Percentiles rank a stretch among this genome's conserved stretches.
Conservation (phyloP, 1,139 yeast genomes). For the Yarrowia galli region DNA sequence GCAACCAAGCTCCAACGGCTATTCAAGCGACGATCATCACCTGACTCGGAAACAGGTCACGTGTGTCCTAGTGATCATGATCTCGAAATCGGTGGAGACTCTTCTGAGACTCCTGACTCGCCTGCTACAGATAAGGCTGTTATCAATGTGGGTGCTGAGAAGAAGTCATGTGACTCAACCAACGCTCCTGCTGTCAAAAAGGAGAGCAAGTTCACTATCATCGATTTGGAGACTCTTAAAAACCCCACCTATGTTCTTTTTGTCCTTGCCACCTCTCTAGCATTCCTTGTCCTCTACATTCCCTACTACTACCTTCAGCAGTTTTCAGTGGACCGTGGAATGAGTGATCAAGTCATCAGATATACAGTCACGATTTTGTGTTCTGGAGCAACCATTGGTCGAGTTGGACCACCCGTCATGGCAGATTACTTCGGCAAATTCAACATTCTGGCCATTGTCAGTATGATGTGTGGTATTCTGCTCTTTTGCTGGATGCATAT, state of each 20-base stretch:
- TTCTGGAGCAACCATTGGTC: conserved; percentile 57
- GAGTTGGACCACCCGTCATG: conserved; percentile 57
- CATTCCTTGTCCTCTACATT: conserved; percentile 42
- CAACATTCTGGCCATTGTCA: conserved; percentile 53
- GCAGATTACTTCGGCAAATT: conserved; percentile 57
- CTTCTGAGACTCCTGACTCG: not conserved
- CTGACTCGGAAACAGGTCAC: not conserved
- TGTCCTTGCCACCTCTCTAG: conserved; percentile 39
- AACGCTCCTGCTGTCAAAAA: conserved; percentile 1
- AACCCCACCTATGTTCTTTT: conserved; percentile 41
- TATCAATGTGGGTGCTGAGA: conserved; percentile 8
- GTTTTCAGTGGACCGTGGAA: conserved; percentile 39
- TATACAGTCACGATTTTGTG: conserved; percentile 56
- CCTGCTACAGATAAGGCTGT: conserved; percentile 18
- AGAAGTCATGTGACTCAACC: conserved; percentile 15
- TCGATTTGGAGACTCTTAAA: conserved; percentile 41
- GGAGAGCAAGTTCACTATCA: conserved; percentile 14
- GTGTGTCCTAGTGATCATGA: not conserved
- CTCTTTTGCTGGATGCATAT: conserved; percentile 35
- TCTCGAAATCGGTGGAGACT: conserved; percentile 7
- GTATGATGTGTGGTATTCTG: conserved; percentile 42
- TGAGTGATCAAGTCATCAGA: conserved; percentile 26
- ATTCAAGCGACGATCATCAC: not conserved
- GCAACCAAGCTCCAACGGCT: conserved; percentile 4
- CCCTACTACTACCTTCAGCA: conserved; percentile 41